Conservation (phyloP, 768 basidiomycete genomes). For the Lepiota subincarnata region DNA sequence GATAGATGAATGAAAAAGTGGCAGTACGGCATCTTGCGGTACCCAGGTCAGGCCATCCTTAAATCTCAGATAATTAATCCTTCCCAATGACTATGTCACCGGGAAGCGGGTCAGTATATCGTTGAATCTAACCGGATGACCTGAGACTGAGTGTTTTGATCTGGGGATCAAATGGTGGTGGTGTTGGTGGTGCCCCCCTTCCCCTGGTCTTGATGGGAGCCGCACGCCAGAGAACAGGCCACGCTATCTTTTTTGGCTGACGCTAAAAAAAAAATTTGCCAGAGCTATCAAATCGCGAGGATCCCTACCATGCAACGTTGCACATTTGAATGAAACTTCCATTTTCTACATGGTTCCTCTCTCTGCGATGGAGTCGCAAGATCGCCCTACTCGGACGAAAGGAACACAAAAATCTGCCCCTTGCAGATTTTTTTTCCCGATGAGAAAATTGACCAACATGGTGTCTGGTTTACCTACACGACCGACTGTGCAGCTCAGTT, state of each 20-base stretch:
- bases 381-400: neutral
- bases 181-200: too few relatives aligned
- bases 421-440: too few relatives aligned
- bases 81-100: too few relatives aligned
- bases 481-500: too few relatives aligned
- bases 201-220: neutral
- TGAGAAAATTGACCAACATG: too few relatives aligned
- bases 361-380: neutral
- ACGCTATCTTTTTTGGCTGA: neutral
- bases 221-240: neutral
- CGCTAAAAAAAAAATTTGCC: neutral
- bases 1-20: slow-evolving; percentile 20
- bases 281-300: slow-evolving; percentile 6
- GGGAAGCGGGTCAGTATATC: neutral
- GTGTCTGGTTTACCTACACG: too few relatives aligned
- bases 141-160: too few relatives aligned
- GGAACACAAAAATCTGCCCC: neutral
- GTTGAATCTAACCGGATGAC: neutral
- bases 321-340: neutral
- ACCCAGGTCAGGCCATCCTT: neutral
- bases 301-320: neutral
- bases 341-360: neutral
- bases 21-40: slow-evolving; percentile 15
- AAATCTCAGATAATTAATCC: neutral
- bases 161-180: too few relatives aligned